Evolutionary conservation across 2,329 filamentous ascomycete genomes (phyloP).

Genomic region (Fusarium illudens): DNA sequence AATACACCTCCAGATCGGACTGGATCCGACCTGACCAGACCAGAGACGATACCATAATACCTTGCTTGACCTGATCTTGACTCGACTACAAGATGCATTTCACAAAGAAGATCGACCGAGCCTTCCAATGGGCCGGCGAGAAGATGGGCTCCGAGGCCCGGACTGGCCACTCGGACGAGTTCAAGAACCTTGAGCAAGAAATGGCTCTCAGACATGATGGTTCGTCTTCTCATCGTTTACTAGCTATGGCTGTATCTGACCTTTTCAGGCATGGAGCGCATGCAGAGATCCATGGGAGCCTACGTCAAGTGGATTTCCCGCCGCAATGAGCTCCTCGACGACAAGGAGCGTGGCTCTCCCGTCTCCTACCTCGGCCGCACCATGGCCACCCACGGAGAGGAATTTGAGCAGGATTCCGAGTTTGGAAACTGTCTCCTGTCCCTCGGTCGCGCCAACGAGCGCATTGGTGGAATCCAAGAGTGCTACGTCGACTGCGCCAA

Average conservation of each 20-base stretch:
- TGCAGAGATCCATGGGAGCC: conserved; percentile 83
- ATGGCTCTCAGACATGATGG: conserved; percentile 91
- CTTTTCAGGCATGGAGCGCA: conserved; percentile 80
- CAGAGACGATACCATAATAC: conserved; percentile 3
- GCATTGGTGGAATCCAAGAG: conserved; percentile 85
- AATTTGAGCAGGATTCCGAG: conserved; percentile 90
- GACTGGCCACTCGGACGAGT: conserved; percentile 87
- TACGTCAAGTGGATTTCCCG: conserved; percentile 91
- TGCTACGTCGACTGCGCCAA: conserved; percentile 81
- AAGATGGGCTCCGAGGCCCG: conserved; percentile 93
- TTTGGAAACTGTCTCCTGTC: conserved; percentile 86
- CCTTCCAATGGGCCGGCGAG: conserved; percentile 98
- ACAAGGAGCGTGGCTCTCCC: conserved; percentile 86
- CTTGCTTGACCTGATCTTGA: conserved; percentile 4
- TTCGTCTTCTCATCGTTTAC: conserved; percentile 53
- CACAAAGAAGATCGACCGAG: conserved; percentile 89
- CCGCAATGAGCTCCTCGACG: conserved; percentile 79
- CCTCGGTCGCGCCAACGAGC: conserved; percentile 86
- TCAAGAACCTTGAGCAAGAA: conserved; percentile 87
- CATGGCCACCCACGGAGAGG: conserved; percentile 90
- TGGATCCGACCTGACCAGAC: conserved; percentile 34
- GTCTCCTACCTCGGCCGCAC: conserved; percentile 81
- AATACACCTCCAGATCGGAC: conserved; percentile 27
- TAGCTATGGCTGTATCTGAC: conserved; percentile 13
- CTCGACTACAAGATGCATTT: conserved; percentile 57